These are phyloP conservation scores for Xylaria nigripes DNA, from an alignment of 495 filamentous ascomycete genomes.

Conservation along the genomic window DNA sequence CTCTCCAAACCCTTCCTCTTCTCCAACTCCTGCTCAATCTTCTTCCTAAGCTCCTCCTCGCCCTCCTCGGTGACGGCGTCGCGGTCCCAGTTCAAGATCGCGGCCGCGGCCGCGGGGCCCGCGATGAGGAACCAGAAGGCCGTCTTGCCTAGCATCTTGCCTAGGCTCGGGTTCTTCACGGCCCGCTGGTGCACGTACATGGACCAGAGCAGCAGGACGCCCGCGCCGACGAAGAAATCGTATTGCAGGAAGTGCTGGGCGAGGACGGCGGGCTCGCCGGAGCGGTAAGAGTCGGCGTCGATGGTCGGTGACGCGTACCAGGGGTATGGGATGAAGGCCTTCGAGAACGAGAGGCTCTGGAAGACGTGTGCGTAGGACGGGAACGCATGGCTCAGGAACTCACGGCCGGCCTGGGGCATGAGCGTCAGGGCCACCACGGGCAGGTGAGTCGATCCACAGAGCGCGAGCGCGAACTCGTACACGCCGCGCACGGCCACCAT, in stretches of 20 bases:
- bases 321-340: constrained; percentile 22
- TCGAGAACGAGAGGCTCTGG: constrained; percentile 34
- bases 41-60: constrained; percentile 11
- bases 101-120: constrained; percentile 44
- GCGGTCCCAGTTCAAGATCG: constrained; percentile 50
- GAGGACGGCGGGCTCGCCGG: constrained; percentile 39
- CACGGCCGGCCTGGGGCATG: constrained; percentile 27
- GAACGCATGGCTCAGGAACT: constrained; percentile 31
- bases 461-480: constrained; percentile 45
- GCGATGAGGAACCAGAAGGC: constrained; percentile 34
- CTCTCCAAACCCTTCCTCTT: not conserved
- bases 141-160: constrained; percentile 32
- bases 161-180: constrained; percentile 23
- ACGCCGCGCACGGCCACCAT: constrained; percentile 37
- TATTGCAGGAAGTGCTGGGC: constrained; percentile 49
- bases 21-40: constrained; percentile 16
- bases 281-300: constrained; percentile 23
- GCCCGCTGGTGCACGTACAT: constrained; percentile 36
- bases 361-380: constrained; percentile 34
- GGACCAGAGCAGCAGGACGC: constrained; percentile 48
- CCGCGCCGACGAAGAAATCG: constrained; percentile 48
- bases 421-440: constrained; percentile 34
- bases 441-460: constrained; percentile 41
- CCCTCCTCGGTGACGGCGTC: constrained; percentile 40
- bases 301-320: constrained; percentile 15